A percentile compares a stretch with the other conserved stretches of the same genome.
phyloP scores from a whole-genome alignment of 805 yeast genomes.

The Sugiyamaella qingdaonensis region DNA sequence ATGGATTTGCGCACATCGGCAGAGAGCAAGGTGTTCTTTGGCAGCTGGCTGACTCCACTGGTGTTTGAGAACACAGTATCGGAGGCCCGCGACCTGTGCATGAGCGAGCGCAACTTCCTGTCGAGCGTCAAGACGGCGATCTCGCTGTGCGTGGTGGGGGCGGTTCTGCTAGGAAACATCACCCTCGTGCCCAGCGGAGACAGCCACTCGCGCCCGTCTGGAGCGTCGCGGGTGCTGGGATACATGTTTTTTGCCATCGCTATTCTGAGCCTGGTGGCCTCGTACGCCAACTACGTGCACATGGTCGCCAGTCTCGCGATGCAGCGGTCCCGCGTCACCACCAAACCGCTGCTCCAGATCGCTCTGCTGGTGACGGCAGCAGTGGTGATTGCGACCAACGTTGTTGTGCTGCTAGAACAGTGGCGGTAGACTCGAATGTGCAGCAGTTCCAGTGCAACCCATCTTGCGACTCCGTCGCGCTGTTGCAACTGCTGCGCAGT shows the following conservation, averaged over 20 bases:
- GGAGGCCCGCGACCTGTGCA: conserved; percentile 33
- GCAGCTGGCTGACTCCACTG: conserved; percentile 20
- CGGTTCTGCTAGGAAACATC: conserved; percentile 19
- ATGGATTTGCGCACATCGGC: neutral
- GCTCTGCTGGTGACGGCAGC: conserved; percentile 18
- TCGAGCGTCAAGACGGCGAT: conserved; percentile 22
- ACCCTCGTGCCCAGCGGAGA: conserved; percentile 14
- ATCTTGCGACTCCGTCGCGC: too few species aligned
- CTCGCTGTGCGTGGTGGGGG: conserved; percentile 27
- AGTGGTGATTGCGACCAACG: conserved; percentile 20
- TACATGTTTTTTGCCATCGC: conserved; percentile 21
- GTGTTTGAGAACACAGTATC: conserved; percentile 27
- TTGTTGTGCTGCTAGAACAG: conserved; percentile 13
- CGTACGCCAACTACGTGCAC: conserved; percentile 26
- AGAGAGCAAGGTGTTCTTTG: conserved; percentile 18
- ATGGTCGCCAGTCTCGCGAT: conserved; percentile 18
- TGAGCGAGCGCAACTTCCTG: conserved; percentile 31
- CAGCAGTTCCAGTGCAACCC: too few species aligned
- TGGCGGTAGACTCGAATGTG: neutral
- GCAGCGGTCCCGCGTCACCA: conserved; percentile 21
- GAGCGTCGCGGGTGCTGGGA: conserved; percentile 12
- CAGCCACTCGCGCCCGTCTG: neutral
- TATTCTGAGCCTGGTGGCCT: conserved; percentile 17
- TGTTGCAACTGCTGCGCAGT: too few species aligned
- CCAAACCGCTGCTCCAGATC: conserved; percentile 10